phyloP scores from a whole-genome alignment of 768 basidiomycete genomes.

The Galerina marginata region DNA sequence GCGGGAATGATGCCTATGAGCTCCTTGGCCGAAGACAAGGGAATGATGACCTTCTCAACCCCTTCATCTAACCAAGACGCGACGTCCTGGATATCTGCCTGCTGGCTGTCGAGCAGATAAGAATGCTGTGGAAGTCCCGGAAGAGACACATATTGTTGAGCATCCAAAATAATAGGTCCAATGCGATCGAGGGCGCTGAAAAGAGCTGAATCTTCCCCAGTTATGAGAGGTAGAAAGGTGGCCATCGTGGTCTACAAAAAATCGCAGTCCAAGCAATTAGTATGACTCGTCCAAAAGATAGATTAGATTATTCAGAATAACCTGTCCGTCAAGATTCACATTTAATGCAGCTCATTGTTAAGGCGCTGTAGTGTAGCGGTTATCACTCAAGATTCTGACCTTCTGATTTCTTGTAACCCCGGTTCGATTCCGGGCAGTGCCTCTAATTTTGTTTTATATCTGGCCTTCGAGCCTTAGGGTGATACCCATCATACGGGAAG shows the following conservation, averaged over 20 bases:
- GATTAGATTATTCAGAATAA: constrained; percentile 17
- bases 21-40: constrained; percentile 67
- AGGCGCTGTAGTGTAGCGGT: constrained; percentile 42
- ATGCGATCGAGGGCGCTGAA: constrained; percentile 71
- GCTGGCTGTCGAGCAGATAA: constrained; percentile 63
- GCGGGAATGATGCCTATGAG: constrained; percentile 72
- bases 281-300: constrained; percentile 7
- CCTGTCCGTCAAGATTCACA: no score
- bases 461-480: no score
- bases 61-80: constrained; percentile 77
- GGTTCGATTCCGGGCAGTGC: not conserved
- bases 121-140: constrained; percentile 40
- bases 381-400: constrained; percentile 34
- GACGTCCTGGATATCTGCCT: constrained; percentile 57
- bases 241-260: constrained; percentile 37
- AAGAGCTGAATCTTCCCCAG: constrained; percentile 51
- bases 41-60: constrained; percentile 79
- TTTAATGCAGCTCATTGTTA: no score
- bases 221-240: constrained; percentile 66
- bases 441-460: no score
- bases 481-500: no score
- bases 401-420: not conserved
- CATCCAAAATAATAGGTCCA: constrained; percentile 72
- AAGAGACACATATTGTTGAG: constrained; percentile 33
- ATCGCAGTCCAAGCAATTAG: not conserved